These are phyloP conservation scores for Peronospora farinosa DNA, from an alignment of 352 stramenopile genomes.

Conservation along the genomic window DNA sequence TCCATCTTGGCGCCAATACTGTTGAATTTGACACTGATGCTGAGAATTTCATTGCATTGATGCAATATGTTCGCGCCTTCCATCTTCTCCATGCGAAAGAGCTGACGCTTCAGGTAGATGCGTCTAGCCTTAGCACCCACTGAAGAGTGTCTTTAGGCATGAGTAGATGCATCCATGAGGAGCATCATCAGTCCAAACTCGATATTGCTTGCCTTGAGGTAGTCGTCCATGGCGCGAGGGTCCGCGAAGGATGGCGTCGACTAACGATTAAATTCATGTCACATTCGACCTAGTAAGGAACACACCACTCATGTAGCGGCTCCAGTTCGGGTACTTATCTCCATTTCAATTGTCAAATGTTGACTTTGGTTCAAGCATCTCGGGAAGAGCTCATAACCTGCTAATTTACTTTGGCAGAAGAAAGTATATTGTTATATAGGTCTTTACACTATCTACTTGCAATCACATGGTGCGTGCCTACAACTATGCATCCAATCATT, in stretches of 20 bases:
- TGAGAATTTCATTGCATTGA: constrained; percentile 1
- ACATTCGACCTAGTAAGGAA: too few species aligned
- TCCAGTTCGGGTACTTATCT: constrained; percentile 10
- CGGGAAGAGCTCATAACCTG: too few species aligned
- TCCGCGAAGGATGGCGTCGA: not conserved
- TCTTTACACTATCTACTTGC: too few species aligned
- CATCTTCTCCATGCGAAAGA: constrained; percentile 6
- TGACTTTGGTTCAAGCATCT: too few species aligned
- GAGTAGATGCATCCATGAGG: constrained; percentile 15
- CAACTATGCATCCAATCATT: too few species aligned
- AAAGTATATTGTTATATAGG: too few species aligned
- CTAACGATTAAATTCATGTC: too few species aligned
- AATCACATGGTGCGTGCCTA: too few species aligned
- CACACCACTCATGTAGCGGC: too few species aligned
- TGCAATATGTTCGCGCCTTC: constrained; percentile 8
- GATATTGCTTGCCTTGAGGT: constrained; percentile 22
- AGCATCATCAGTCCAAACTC: constrained; percentile 22
- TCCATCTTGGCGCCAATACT: constrained; percentile 8
- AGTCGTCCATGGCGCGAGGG: constrained; percentile 11
- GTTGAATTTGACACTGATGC: constrained; percentile 1
- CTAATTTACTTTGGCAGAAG: too few species aligned
- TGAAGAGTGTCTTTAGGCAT: constrained; percentile 11
- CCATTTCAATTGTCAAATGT: too few species aligned
- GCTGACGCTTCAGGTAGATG: constrained; percentile 22
- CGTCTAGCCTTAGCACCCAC: constrained; percentile 10